Evolutionary conservation across 2,329 filamentous ascomycete genomes (phyloP), one percentile per base, ranked within the genome.

Genomic region (Fusarium azukiicola): DNA sequence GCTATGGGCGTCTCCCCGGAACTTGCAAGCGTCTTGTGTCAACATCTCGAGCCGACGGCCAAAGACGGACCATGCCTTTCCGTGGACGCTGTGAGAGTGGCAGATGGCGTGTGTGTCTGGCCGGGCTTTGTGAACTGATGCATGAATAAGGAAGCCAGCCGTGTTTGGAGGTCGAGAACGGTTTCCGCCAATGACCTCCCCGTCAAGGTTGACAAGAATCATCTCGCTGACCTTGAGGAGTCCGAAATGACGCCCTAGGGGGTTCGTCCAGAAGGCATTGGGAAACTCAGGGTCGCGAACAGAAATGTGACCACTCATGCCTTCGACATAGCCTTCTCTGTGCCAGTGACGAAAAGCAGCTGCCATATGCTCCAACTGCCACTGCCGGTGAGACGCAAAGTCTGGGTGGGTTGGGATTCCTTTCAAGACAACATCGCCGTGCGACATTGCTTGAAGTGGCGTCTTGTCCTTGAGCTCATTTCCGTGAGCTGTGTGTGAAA

Each of bases 121-220:
- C 16, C 94, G 88, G 2, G 93, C 93, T 84, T 93, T 93, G 86
- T 95, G 92, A 21, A 96, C 89, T 6, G 79, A 76, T 6, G 94
- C 94, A 86, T 96, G 95, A 78, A 96, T 96, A 71, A 95, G 85
- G 81, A 96, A 96, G 0, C 94, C 95, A 0, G 95, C 94, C 5
- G 93, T 91, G 84, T 96, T 96, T 58, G 93, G 92, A 1, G 94
- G 93, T 32, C 91, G 87, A 3, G 86, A 87, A 67, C 87, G 90
- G 81, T 95, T 94, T 0, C 94, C 94, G 17, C 93, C 93, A 10
- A 95, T 90, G 12, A 94, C 90, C n/a, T 91, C 90, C 19, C 94
- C 95, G 44, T 86, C 82, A 56, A 89, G 85, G 79, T 96, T 91
- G 6, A 96, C 90, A 23, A 95, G 90, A 49, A 96, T 92, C 91